Conservation (phyloP, 345 rosid species). For the Aquilaria malaccensis region DNA sequence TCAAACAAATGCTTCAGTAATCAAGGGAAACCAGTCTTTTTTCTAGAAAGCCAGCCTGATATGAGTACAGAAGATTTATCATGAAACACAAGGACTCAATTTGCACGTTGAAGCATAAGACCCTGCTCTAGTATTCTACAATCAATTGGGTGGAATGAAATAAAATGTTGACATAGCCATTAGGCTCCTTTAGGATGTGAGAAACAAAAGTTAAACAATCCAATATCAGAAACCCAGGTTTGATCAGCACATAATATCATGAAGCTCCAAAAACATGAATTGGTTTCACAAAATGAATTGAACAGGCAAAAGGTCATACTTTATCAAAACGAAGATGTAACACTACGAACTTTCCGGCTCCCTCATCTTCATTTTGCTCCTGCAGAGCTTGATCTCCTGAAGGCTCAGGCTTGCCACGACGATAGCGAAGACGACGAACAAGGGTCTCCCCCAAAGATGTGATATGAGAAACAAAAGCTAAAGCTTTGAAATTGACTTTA, state of each 20-base stretch:
- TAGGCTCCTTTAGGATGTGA: no score
- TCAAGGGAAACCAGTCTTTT: constrained; percentile 1
- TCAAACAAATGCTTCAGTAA: not conserved
- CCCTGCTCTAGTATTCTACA: no score
- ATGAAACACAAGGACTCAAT: no score
- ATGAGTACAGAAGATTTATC: no score
- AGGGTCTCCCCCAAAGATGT: constrained; percentile 54
- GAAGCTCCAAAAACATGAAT: constrained; percentile 2
- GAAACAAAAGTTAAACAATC: not conserved
- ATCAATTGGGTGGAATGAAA: no score
- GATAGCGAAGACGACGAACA: constrained; percentile 53
- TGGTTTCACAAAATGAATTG: not conserved
- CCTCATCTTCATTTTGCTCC: constrained; percentile 29
- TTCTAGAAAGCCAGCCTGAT: not conserved
- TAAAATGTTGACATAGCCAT: no score
- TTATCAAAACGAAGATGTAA: constrained; percentile 97
- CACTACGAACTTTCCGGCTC: constrained; percentile 69
- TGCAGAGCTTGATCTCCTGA: constrained; percentile 26
- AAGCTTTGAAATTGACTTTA: constrained; percentile 88
- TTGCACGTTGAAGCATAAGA: no score
- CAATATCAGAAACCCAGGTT: not conserved
- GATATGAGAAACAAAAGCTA: constrained; percentile 58
- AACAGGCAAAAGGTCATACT: constrained; percentile 29
- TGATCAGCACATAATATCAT: constrained; percentile 4
- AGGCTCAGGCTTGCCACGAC: constrained; percentile 27